Conservation (phyloP, 768 basidiomycete species). For the Calocybe cyanea region DNA sequence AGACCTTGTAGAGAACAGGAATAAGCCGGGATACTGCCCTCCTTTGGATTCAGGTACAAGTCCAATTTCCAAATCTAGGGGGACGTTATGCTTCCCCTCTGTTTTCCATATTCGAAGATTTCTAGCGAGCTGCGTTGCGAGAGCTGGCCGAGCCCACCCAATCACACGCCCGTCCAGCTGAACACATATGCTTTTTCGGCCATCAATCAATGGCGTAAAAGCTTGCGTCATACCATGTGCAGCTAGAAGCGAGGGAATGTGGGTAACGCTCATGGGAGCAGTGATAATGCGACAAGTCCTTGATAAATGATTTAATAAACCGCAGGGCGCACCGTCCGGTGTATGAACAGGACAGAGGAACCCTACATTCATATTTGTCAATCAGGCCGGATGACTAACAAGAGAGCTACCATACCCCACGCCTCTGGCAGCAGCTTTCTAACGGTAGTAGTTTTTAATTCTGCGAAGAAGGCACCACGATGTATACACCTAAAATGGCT, state of each 20-base stretch:
- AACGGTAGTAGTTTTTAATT: slow-evolving; percentile 96
- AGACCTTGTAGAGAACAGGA: slow-evolving; percentile 80
- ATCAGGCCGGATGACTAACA: not conserved
- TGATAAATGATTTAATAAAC: slow-evolving; percentile 94
- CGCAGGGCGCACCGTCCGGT: slow-evolving; percentile 96
- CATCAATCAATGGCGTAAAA: slow-evolving; percentile 77
- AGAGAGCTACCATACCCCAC: slow-evolving; percentile 67
- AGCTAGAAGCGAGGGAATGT: slow-evolving; percentile 78
- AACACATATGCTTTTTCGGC: slow-evolving; percentile 76
- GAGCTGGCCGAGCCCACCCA: slow-evolving; percentile 80
- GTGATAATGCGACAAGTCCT: slow-evolving; percentile 92
- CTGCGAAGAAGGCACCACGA: slow-evolving; percentile 98
- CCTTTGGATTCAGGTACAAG: slow-evolving; percentile 84
- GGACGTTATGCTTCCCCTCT: slow-evolving; percentile 74
- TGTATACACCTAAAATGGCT: slow-evolving; percentile 98
- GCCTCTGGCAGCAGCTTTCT: slow-evolving; percentile 95
- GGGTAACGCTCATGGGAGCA: slow-evolving; percentile 62
- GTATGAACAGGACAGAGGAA: slow-evolving; percentile 99
- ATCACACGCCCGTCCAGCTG: slow-evolving; percentile 96
- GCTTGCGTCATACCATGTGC: slow-evolving; percentile 93
- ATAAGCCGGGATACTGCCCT: slow-evolving; percentile 96
- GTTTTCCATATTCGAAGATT: slow-evolving; percentile 94
- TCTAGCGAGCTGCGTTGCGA: slow-evolving; percentile 78
- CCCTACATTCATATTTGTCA: slow-evolving; percentile 40
- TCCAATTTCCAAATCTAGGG: slow-evolving; percentile 93